Conservation (phyloP, 805 yeast species). For the Lachancea mirantina region DNA sequence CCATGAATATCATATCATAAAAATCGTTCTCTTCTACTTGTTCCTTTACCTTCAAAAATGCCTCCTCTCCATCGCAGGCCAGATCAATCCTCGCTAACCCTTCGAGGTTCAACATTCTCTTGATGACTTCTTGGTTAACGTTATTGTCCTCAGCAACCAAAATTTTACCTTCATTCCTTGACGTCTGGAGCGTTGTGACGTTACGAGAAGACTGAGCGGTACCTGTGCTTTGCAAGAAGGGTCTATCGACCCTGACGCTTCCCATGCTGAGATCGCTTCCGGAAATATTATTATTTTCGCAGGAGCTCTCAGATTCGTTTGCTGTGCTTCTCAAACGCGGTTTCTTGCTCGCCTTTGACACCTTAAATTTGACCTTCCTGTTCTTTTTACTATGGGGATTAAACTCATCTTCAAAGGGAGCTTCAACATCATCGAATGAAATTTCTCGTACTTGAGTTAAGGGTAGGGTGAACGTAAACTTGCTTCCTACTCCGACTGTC, state of each 20-base stretch:
- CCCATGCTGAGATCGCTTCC: slow-evolving; percentile 12
- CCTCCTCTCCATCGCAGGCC: slow-evolving; percentile 90
- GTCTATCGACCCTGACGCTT: slow-evolving; percentile 25
- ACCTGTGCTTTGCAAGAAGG: slow-evolving; percentile 34
- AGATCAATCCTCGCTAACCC: slow-evolving; percentile 64
- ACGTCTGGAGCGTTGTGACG: slow-evolving; percentile 21
- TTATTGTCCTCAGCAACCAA: slow-evolving; percentile 90
- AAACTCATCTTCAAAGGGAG: slow-evolving; percentile 60
- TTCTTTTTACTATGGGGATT: slow-evolving; percentile 46
- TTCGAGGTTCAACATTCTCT: slow-evolving; percentile 79
- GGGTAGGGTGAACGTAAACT: slow-evolving; percentile 75
- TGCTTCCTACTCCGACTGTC: slow-evolving; percentile 73
- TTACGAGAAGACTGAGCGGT: slow-evolving; percentile 31
- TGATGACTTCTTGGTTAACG: slow-evolving; percentile 91
- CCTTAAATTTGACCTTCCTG: slow-evolving; percentile 37
- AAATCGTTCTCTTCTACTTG: slow-evolving; percentile 35
- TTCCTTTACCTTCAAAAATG: slow-evolving; percentile 57
- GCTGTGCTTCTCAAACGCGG: slow-evolving; percentile 17
- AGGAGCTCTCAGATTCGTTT: background rate
- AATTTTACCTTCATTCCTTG: slow-evolving; percentile 32
- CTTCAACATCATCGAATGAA: slow-evolving; percentile 26
- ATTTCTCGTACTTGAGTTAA: slow-evolving; percentile 45
- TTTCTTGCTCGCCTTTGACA: slow-evolving; percentile 22
- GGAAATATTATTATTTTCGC: slow-evolving; percentile 5
- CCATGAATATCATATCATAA: slow-evolving; percentile 86